Evolutionary conservation across 2,329 filamentous ascomycete species (phyloP).

Genomic region (Gaeumannomyces sp.): DNA sequence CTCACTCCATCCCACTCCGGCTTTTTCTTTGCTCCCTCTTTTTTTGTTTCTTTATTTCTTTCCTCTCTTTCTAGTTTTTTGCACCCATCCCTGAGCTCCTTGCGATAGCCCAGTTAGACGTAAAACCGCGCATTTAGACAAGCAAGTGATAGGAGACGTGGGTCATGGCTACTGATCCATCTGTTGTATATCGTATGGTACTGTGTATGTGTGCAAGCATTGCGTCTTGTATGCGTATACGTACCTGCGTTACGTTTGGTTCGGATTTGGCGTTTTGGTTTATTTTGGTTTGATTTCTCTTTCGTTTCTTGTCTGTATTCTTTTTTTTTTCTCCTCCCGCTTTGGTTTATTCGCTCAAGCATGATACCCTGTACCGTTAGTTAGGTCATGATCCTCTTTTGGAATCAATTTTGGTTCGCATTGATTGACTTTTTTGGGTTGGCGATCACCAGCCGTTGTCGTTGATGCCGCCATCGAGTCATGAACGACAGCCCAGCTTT

Average conservation of each 20-base stretch:
- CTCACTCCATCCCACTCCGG: background rate
- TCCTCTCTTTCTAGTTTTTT: conserved; percentile 4
- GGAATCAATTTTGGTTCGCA: background rate
- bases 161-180: conserved; percentile 13
- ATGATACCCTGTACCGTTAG: background rate
- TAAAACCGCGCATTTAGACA: conserved; percentile 1
- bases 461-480: background rate
- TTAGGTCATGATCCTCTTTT: background rate
- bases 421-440: background rate
- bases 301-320: background rate
- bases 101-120: background rate
- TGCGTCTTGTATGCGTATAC: conserved; percentile 13
- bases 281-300: background rate
- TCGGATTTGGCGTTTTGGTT: background rate
- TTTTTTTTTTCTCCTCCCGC: background rate
- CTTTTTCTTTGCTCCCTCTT: background rate
- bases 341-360: no score
- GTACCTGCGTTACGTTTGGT: conserved; percentile 15
- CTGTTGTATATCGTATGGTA: conserved; percentile 12
- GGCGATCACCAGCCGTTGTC: background rate
- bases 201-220: conserved; percentile 10
- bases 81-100: background rate
- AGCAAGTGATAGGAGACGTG: background rate
- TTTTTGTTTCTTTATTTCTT: conserved; percentile 3
- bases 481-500: background rate